Percentiles rank a stretch among this genome's conserved stretches.
These are phyloP conservation scores for Debaryomyces udenii DNA, from an alignment of 1,139 yeast genomes.

Conservation along the genomic window DNA sequence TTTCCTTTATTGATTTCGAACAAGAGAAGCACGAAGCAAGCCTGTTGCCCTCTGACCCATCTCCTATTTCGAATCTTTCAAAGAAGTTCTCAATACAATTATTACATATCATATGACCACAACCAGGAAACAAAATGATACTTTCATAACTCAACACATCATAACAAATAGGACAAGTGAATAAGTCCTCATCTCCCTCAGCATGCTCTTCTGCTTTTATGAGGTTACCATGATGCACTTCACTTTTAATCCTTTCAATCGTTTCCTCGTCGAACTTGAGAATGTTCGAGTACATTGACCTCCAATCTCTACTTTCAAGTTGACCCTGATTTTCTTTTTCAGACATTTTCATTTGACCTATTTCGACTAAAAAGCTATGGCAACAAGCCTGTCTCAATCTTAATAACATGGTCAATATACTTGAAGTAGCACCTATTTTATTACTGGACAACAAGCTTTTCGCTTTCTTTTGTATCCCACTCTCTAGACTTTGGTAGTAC, in stretches of 20 bases:
- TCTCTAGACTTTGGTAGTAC: slow-evolving; percentile 64
- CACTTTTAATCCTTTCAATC: slow-evolving; percentile 19
- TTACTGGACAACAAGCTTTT: slow-evolving; percentile 46
- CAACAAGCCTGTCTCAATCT: slow-evolving; percentile 91
- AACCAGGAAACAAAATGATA: slow-evolving; percentile 51
- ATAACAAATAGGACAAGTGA: slow-evolving; percentile 69
- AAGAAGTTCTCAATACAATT: slow-evolving; percentile 61
- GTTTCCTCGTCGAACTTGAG: slow-evolving; percentile 17
- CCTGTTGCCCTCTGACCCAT: slow-evolving; percentile 37
- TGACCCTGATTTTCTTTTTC: slow-evolving; percentile 16
- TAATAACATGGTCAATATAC: slow-evolving; percentile 70
- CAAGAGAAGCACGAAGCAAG: slow-evolving; percentile 60
- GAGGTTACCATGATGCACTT: slow-evolving; percentile 14
- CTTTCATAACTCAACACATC: slow-evolving; percentile 57
- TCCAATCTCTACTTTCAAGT: slow-evolving; percentile 25
- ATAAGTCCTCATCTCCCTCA: slow-evolving; percentile 24
- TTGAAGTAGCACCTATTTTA: slow-evolving; percentile 49
- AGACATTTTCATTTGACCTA: slow-evolving; percentile 55
- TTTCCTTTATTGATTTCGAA: slow-evolving; percentile 38
- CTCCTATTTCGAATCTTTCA: slow-evolving; percentile 40
- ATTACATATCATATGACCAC: slow-evolving; percentile 73
- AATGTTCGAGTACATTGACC: slow-evolving; percentile 23
- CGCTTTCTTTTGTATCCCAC: slow-evolving; percentile 59
- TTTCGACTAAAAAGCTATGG: slow-evolving; percentile 73
- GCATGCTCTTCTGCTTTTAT: slow-evolving; percentile 17